phyloP scores from a whole-genome alignment of 148 eudicot genomes.

The Rhododendron mucronatum region DNA sequence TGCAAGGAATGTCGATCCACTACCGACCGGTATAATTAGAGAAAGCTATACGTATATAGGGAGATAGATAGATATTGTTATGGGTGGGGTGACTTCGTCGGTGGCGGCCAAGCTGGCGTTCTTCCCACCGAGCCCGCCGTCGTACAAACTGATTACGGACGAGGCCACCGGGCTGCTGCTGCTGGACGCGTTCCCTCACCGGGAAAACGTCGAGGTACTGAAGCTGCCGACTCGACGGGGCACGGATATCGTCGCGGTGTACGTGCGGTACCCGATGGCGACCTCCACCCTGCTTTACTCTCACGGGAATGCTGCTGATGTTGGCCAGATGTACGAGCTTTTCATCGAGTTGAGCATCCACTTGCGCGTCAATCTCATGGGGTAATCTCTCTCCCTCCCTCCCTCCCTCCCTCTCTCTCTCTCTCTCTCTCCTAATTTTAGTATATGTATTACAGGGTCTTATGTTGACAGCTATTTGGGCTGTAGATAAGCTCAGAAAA shows the following conservation, averaged over 20 bases:
- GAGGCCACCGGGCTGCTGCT: constrained; percentile 50
- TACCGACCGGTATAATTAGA: neutral
- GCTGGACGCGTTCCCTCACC: constrained; percentile 67
- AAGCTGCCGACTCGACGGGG: constrained; percentile 67
- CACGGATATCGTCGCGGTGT: constrained; percentile 67
- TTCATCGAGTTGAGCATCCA: constrained; percentile 83
- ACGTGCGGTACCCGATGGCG: constrained; percentile 90
- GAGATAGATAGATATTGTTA: neutral
- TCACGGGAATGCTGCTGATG: constrained; percentile 98
- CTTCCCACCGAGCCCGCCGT: constrained; percentile 90
- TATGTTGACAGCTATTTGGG: no score
- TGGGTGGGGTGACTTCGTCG: constrained; percentile 99
- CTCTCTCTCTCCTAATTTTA: neutral
- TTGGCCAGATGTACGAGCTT: constrained; percentile 98
- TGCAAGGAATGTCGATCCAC: constrained; percentile 1
- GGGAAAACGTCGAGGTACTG: constrained; percentile 88
- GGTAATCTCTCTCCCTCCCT: constrained; percentile 35
- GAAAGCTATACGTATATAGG: neutral
- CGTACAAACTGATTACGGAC: constrained; percentile 56
- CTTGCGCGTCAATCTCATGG: constrained; percentile 74
- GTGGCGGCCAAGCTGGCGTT: constrained; percentile 97
- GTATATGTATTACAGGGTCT: neutral
- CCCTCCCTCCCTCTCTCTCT: neutral
- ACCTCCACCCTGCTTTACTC: constrained; percentile 72
- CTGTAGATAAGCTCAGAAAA: no score